These are phyloP conservation scores for Prunella vulgaris DNA, from an alignment of 257 asterid species.

Conservation along the genomic window DNA sequence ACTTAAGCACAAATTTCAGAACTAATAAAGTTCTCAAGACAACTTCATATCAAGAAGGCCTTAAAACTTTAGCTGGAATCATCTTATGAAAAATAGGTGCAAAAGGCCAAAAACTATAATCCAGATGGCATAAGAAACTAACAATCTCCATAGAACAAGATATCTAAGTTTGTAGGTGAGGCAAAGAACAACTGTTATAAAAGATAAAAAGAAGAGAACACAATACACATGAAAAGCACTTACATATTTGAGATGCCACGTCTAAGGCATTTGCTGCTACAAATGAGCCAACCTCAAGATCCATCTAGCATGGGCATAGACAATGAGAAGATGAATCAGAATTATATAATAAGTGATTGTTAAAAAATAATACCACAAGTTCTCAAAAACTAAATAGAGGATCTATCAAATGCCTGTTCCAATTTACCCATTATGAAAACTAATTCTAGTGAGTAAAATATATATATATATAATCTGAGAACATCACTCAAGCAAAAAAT, in stretches of 20 bases:
- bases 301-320: conserved; percentile 62
- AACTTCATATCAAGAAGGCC: no score
- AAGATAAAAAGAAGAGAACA: not conserved
- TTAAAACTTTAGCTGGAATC: not conserved
- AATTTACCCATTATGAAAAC: not conserved
- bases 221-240: conserved; percentile 16
- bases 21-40: no score
- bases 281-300: conserved; percentile 93
- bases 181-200: not conserved
- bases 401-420: not conserved
- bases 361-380: conserved; percentile 1
- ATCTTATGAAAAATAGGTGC: not conserved
- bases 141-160: conserved; percentile 7
- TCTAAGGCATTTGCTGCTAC: conserved; percentile 75
- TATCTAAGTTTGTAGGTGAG: not conserved
- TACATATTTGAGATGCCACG: conserved; percentile 64
- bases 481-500: not conserved
- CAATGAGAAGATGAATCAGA: conserved; percentile 14
- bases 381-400: not conserved
- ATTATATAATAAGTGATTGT: not conserved
- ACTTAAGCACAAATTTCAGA: no score
- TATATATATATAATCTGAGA: not conserved
- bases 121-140: conserved; percentile 3
- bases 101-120: not conserved
- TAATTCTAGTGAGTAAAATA: not conserved